A percentile compares a stretch with the other conserved stretches of the same genome.
Conservation (phyloP, 1,284 basidiomycete genomes). For the Inonotus hispidus region DNA sequence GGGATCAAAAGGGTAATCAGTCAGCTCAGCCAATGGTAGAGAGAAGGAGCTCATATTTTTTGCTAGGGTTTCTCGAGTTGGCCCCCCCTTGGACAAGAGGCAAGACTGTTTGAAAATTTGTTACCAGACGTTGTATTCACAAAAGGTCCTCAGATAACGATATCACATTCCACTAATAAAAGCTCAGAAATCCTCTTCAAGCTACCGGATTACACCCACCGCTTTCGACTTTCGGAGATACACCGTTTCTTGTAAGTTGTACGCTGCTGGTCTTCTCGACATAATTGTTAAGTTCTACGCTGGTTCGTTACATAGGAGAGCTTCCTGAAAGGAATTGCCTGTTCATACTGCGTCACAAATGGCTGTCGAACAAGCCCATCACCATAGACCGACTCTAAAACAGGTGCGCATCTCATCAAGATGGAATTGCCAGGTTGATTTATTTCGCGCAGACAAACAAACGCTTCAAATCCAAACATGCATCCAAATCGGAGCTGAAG, state of each 20-base stretch:
- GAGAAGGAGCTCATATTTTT: no score
- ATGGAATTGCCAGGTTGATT: not conserved
- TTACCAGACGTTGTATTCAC: not conserved
- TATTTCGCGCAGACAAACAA: conserved; percentile 67
- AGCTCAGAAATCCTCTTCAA: not conserved
- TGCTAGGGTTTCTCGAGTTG: no score
- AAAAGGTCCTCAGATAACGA: not conserved
- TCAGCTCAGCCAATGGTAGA: no score
- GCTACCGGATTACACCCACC: no score
- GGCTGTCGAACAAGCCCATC: conserved; percentile 37
- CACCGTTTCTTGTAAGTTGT: no score
- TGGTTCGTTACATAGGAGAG: not conserved
- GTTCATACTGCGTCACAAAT: not conserved
- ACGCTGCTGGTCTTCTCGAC: no score
- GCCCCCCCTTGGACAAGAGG: no score
- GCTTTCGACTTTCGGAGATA: no score
- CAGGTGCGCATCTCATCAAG: conserved; percentile 49
- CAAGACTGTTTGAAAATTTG: not conserved
- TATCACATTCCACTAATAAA: not conserved
- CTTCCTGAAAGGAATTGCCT: not conserved
- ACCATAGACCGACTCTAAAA: conserved; percentile 80
- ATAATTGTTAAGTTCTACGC: no score
- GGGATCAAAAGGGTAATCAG: no score
- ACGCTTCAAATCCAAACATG: conserved; percentile 84
- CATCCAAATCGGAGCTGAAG: conserved; percentile 77